Evolutionary conservation across 2,329 filamentous ascomycete species (phyloP), one percentile per base, ranked within the genome.

Genomic region (Cladosporium austrohemisphaericum): DNA sequence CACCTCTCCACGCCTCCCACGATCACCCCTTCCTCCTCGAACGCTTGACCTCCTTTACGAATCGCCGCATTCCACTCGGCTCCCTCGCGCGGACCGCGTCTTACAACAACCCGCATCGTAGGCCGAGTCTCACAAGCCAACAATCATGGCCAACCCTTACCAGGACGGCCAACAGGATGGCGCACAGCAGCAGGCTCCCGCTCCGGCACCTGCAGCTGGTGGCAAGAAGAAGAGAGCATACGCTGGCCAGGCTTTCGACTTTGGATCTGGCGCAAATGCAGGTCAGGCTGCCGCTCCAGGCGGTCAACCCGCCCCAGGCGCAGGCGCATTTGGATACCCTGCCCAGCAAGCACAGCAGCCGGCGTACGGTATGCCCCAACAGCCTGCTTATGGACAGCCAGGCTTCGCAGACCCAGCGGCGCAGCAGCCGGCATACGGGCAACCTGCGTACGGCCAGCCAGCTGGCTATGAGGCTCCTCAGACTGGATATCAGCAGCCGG

Each of bases 231-330:
- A 95, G 80, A 81, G 90, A 76, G 85, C 87, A 50, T 97, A 97
- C 74, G 93, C 93, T 48, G 88, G 88, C 50, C 87, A 94, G 69
- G 92, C 92, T 37, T 98, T 95, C 70, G 92, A 95, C 52, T 93
- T 97, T 61, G 89, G 87, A 43, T 79, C 81, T 43, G 93, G 92
- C 61, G 88, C 87, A 64, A 97, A 97, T 77, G 60, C 69, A 72
- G 55, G 52, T 19, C 54, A 52, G 71, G 65, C 70, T 67, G 57
- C 70, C 68, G 32, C 29, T 29, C 31, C 26, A 32, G 38, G 23
- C 23, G 59, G 70, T 67, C 53, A 70, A 65, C 51, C 71, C 68
- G 60, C 68, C 29, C 55, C 62, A 13, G 54, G 51, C 10, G 50
- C 47, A 25, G 58, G 54, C 40, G 61, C 58, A 25, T 64, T 62